These are phyloP conservation scores for Microsporum ferrugineum DNA, from an alignment of 2,329 filamentous ascomycete genomes.

Conservation along the genomic window DNA sequence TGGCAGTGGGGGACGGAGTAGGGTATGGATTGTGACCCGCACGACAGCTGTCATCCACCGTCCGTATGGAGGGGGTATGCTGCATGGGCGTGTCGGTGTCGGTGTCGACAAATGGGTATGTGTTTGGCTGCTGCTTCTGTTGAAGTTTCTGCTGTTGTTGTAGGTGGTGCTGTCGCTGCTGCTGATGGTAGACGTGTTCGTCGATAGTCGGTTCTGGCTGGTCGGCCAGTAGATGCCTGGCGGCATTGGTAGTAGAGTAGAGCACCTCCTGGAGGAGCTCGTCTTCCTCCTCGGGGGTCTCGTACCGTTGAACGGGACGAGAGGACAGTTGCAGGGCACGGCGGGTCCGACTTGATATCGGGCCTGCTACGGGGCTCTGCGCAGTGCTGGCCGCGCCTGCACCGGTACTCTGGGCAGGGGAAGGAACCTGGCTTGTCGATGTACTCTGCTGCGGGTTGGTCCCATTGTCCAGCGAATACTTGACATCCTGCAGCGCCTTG, in stretches of 20 bases:
- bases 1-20: slow-evolving; percentile 71
- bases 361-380: slow-evolving; percentile 23
- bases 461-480: slow-evolving; percentile 43
- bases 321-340: slow-evolving; percentile 58
- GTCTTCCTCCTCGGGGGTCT: slow-evolving; percentile 92
- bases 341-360: slow-evolving; percentile 68
- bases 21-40: slow-evolving; percentile 44
- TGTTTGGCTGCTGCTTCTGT: background rate
- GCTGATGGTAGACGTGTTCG: slow-evolving; percentile 7
- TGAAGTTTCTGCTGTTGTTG: background rate
- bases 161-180: background rate
- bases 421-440: slow-evolving; percentile 16
- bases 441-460: slow-evolving; percentile 17
- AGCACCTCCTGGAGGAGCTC: slow-evolving; percentile 87
- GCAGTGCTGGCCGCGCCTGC: slow-evolving; percentile 11
- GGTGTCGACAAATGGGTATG: background rate
- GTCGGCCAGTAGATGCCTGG: slow-evolving; percentile 47
- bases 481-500: slow-evolving; percentile 49
- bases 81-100: background rate
- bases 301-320: slow-evolving; percentile 72
- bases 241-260: slow-evolving; percentile 62
- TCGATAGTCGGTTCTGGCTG: background rate
- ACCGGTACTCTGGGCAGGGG: slow-evolving; percentile 32
- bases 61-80: slow-evolving; percentile 8
- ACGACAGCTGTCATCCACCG: slow-evolving; percentile 17